These are phyloP conservation scores for Trametes sanguinea DNA, from an alignment of 768 basidiomycete species.

Conservation along the genomic window DNA sequence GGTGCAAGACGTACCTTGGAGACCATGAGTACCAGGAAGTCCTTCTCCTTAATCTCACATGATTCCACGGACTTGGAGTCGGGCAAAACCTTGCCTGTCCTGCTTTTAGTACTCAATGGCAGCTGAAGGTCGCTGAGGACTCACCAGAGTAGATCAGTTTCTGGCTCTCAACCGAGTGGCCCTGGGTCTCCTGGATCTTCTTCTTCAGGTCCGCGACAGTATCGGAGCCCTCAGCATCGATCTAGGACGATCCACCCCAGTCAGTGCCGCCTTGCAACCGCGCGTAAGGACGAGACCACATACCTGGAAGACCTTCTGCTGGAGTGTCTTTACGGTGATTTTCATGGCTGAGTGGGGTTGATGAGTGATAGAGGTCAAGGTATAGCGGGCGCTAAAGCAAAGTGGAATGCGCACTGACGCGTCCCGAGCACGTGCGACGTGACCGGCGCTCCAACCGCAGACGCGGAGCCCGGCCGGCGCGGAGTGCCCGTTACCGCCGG, in stretches of 20 bases:
- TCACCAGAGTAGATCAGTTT: slow-evolving; percentile 95
- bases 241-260: slow-evolving; percentile 39
- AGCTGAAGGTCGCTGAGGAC: slow-evolving; percentile 4
- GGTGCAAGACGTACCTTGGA: slow-evolving; percentile 66
- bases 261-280: neutral
- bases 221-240: slow-evolving; percentile 76
- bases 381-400: slow-evolving; percentile 12
- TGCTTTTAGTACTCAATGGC: neutral
- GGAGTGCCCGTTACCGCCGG: slow-evolving; percentile 2
- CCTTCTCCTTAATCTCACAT: slow-evolving; percentile 95
- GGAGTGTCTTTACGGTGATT: slow-evolving; percentile 93
- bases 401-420: slow-evolving; percentile 22
- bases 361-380: slow-evolving; percentile 22
- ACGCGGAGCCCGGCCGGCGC: slow-evolving; percentile 1
- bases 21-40: slow-evolving; percentile 99
- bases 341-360: slow-evolving; percentile 56
- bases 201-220: slow-evolving; percentile 79
- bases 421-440: slow-evolving; percentile 26
- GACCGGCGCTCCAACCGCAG: slow-evolving; percentile 5
- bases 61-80: slow-evolving; percentile 88
- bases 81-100: slow-evolving; percentile 82
- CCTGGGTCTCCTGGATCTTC: slow-evolving; percentile 78
- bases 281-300: neutral
- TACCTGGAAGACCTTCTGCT: slow-evolving; percentile 89
- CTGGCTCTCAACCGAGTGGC: slow-evolving; percentile 71